These are phyloP conservation scores for Eucalyptus marginata DNA, from an alignment of 345 rosid genomes.

Conservation along the genomic window DNA sequence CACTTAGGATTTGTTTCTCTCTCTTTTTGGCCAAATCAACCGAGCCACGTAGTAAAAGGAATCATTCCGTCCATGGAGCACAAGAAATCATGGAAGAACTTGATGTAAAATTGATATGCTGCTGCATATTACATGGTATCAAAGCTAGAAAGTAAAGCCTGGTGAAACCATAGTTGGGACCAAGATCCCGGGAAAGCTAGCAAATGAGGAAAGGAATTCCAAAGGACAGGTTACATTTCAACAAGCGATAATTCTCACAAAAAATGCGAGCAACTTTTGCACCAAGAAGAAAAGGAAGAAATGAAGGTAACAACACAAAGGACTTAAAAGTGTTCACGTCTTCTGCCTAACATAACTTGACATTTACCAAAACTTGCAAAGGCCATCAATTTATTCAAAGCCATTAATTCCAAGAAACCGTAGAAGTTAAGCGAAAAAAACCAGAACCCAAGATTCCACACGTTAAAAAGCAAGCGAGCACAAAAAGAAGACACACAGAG, in stretches of 20 bases:
- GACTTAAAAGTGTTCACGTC: not conserved
- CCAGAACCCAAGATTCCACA: not conserved
- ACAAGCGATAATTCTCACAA: not conserved
- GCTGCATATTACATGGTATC: not conserved
- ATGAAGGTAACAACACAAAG: not conserved
- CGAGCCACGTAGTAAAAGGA: not conserved
- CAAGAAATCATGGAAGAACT: not conserved
- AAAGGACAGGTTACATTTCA: not conserved
- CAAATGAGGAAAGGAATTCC: not conserved
- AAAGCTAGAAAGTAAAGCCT: not conserved
- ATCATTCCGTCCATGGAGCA: not conserved
- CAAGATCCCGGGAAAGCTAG: not conserved
- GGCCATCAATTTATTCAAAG: not conserved
- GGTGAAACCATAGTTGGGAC: not conserved
- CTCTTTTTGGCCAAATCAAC: not conserved
- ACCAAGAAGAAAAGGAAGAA: not conserved
- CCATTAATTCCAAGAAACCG: not conserved
- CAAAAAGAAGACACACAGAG: not conserved
- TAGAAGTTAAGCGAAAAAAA: not conserved
- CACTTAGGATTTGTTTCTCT: not conserved
- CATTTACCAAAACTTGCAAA: not conserved
- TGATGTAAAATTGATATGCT: not conserved
- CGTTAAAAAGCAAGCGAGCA: not conserved
- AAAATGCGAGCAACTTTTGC: not conserved
- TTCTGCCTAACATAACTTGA: not conserved